These are phyloP conservation scores for Lachnellula hyalina DNA, from an alignment of 2,329 filamentous ascomycete species.

Conservation along the genomic window DNA sequence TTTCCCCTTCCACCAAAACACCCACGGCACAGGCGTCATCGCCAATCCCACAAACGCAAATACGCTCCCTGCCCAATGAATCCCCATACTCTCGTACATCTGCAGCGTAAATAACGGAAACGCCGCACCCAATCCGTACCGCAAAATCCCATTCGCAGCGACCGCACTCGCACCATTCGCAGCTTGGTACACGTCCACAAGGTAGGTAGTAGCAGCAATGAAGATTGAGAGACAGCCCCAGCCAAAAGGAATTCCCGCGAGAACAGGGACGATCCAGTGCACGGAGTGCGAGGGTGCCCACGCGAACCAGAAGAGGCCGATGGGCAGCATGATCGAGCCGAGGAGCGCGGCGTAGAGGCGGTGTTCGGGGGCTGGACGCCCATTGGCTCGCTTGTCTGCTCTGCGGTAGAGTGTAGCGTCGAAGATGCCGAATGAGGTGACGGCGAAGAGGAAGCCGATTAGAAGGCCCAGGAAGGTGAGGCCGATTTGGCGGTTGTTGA, in stretches of 20 bases:
- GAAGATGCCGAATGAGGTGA: constrained; percentile 38
- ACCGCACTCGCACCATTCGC: constrained; percentile 23
- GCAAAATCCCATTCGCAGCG: constrained; percentile 26
- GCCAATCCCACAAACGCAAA: constrained; percentile 38
- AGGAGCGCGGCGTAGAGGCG: constrained; percentile 55
- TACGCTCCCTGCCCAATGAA: constrained; percentile 39
- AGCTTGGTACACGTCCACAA: constrained; percentile 24
- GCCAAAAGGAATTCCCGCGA: constrained; percentile 40
- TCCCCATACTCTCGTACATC: constrained; percentile 38
- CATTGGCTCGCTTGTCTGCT: constrained; percentile 18
- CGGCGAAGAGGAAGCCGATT: constrained; percentile 22
- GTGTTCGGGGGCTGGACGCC: constrained; percentile 46
- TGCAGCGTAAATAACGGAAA: constrained; percentile 39
- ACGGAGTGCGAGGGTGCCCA: constrained; percentile 21
- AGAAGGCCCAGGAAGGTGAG: constrained; percentile 25
- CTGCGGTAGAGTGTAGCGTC: constrained; percentile 48
- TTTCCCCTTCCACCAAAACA: constrained; percentile 37
- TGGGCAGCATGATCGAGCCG: constrained; percentile 22
- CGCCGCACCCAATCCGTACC: constrained; percentile 23
- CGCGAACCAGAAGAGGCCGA: constrained; percentile 31
- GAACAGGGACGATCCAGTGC: constrained; percentile 27
- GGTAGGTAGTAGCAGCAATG: constrained; percentile 24
- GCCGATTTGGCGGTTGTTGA: constrained; percentile 32
- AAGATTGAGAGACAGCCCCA: constrained; percentile 57
- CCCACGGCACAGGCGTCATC: constrained; percentile 40